Evolutionary conservation across 352 stramenopile species (phyloP).

Genomic region (Hyphochytrium catenoides): DNA sequence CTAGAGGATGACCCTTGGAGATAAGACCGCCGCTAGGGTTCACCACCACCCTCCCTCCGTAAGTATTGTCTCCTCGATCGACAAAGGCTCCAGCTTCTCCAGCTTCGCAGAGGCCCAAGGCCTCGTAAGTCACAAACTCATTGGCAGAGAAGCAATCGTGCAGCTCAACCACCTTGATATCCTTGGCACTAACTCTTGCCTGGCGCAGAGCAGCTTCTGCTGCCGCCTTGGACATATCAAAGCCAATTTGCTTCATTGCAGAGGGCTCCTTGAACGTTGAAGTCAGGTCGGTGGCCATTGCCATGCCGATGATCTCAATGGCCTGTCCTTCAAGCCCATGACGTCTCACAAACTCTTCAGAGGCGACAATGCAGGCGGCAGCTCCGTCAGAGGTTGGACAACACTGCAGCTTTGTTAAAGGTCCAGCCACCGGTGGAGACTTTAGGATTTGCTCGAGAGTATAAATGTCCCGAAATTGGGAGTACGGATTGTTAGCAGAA

Average conservation of each 20-base stretch:
- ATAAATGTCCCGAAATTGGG: constrained; percentile 8
- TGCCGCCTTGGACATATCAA: constrained; percentile 6
- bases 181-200: not conserved
- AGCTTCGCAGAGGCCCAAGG: constrained; percentile 3
- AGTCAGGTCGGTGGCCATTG: constrained; percentile 6
- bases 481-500: constrained; percentile 8
- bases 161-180: constrained; percentile 7
- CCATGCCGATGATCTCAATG: constrained; percentile 9
- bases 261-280: constrained; percentile 3
- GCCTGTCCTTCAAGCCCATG: constrained; percentile 8
- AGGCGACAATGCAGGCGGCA: constrained; percentile 6
- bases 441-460: constrained; percentile 9
- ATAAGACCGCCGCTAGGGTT: constrained; percentile 7
- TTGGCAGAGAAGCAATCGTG: constrained; percentile 10
- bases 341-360: constrained; percentile 8
- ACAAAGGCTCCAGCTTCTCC: constrained; percentile 7
- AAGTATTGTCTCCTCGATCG: constrained; percentile 5
- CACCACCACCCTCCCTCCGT: constrained; percentile 8
- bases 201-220: constrained; percentile 7
- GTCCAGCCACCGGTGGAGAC: constrained; percentile 2
- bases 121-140: constrained; percentile 10
- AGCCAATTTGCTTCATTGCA: constrained; percentile 9
- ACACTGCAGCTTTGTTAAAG: constrained; percentile 10
- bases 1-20: constrained; percentile 9
- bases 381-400: constrained; percentile 9